phyloP scores from a whole-genome alignment of 2,329 filamentous ascomycete species.

The Davidsoniella eucalypti region DNA sequence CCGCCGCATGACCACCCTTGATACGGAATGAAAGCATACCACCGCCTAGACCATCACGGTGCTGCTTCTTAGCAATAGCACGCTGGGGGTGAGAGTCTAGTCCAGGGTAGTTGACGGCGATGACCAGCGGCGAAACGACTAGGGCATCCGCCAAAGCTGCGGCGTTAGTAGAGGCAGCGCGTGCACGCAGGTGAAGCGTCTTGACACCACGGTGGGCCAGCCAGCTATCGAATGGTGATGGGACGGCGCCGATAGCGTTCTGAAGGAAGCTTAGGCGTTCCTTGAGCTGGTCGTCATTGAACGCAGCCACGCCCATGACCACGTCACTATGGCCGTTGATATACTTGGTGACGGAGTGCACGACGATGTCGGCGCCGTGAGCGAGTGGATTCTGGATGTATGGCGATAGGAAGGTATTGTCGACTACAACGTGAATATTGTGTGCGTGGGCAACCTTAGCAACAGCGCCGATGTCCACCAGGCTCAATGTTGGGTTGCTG shows the following conservation, averaged over 20 bases:
- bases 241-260: conserved; percentile 92
- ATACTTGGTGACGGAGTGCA: conserved; percentile 97
- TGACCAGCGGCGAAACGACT: conserved; percentile 63
- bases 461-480: conserved; percentile 85
- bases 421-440: conserved; percentile 90
- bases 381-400: conserved; percentile 95
- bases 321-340: conserved; percentile 97
- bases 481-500: conserved; percentile 80
- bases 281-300: conserved; percentile 71
- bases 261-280: conserved; percentile 76
- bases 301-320: conserved; percentile 91
- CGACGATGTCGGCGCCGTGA: conserved; percentile 88
- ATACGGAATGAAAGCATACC: conserved; percentile 98
- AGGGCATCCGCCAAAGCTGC: conserved; percentile 60
- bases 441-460: conserved; percentile 68
- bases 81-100: conserved; percentile 76
- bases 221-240: conserved; percentile 93
- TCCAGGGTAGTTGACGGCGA: conserved; percentile 90
- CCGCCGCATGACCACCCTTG: conserved; percentile 67
- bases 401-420: conserved; percentile 95
- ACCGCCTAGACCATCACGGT: conserved; percentile 84
- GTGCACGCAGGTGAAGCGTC: conserved; percentile 83
- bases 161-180: conserved; percentile 72
- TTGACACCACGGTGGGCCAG: conserved; percentile 93
- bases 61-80: conserved; percentile 72